These are phyloP conservation scores for Neurospora pannonica DNA, from an alignment of 495 filamentous ascomycete genomes.

Conservation along the genomic window DNA sequence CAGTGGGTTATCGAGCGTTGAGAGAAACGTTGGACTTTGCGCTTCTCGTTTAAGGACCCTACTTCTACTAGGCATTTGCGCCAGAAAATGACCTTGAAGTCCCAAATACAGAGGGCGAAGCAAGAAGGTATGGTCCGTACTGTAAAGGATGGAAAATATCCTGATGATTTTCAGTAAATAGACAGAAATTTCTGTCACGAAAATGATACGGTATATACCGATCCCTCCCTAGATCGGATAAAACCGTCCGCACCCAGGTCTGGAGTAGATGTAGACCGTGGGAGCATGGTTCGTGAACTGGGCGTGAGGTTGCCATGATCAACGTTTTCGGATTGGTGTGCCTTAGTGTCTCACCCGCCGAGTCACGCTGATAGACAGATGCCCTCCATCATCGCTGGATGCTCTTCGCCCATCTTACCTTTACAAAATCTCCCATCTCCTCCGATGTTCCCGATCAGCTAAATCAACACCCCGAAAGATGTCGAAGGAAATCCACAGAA, in stretches of 20 bases:
- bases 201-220: too few relatives aligned
- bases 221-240: too few relatives aligned
- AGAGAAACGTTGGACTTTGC: too few relatives aligned
- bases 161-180: too few relatives aligned
- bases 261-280: neutral
- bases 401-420: slow-evolving; percentile 3
- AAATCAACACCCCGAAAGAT: slow-evolving; percentile 7
- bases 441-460: slow-evolving; percentile 15
- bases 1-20: too few relatives aligned
- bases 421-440: slow-evolving; percentile 10
- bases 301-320: slow-evolving; percentile 6
- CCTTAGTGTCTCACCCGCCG: slow-evolving; percentile 23
- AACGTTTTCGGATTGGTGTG: slow-evolving; percentile 16
- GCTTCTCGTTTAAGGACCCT: too few relatives aligned
- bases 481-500: neutral
- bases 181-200: too few relatives aligned
- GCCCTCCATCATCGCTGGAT: slow-evolving; percentile 5
- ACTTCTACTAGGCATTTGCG: too few relatives aligned
- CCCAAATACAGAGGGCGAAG: too few relatives aligned
- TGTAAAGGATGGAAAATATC: too few relatives aligned
- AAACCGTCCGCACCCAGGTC: neutral
- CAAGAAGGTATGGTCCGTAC: too few relatives aligned
- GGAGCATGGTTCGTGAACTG: neutral
- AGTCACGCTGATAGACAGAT: slow-evolving; percentile 19
- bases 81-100: too few relatives aligned